phyloP scores from a whole-genome alignment of 192 early-diverging fungal genomes.

The Backusella liffmaniae region DNA sequence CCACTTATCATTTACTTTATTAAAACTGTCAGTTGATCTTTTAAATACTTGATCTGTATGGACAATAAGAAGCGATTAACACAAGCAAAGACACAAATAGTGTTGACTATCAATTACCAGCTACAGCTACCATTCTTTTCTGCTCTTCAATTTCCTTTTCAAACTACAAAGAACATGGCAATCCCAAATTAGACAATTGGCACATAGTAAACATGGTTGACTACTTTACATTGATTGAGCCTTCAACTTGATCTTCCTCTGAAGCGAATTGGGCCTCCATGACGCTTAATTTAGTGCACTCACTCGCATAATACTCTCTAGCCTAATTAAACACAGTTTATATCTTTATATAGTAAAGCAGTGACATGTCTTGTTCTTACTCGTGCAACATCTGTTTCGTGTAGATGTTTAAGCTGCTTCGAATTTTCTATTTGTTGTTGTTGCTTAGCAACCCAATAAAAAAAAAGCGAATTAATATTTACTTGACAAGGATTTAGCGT shows the following conservation, averaged over 20 bases:
- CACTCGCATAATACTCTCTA: constrained; percentile 18
- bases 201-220: neutral
- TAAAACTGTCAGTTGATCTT: constrained; percentile 34
- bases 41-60: constrained; percentile 46
- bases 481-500: no score
- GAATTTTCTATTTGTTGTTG: constrained; percentile 19
- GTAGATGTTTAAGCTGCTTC: constrained; percentile 15
- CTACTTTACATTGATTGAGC: neutral
- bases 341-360: neutral
- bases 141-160: constrained; percentile 26
- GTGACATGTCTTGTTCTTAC: constrained; percentile 9
- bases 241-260: neutral
- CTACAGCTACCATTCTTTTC: constrained; percentile 12
- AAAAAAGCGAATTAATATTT: neutral
- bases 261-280: constrained; percentile 8
- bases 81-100: neutral
- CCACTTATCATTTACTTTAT: constrained; percentile 46
- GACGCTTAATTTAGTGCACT: neutral
- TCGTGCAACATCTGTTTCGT: constrained; percentile 18
- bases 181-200: neutral
- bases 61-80: neutral
- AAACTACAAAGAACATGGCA: constrained; percentile 16
- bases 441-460: neutral
- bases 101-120: neutral
- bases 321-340: constrained; percentile 3